Evolutionary conservation across 129 eudicot species (phyloP).

Genomic region (Arctium lappa): DNA sequence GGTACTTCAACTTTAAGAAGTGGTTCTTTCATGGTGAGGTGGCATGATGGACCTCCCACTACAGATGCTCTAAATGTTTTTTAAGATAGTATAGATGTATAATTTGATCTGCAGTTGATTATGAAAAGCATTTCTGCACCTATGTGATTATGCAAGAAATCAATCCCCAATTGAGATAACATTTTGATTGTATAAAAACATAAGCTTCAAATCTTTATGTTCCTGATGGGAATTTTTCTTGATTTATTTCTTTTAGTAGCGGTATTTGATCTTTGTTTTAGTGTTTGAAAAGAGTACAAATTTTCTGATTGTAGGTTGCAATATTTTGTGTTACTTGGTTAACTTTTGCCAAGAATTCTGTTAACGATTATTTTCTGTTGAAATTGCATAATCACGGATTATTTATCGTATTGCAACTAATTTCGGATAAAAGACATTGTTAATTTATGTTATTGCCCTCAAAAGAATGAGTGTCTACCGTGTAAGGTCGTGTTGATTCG

Average conservation of each 20-base stretch:
- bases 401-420: not conserved
- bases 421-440: not conserved
- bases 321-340: not conserved
- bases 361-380: too few species aligned
- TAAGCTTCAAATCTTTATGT: conserved; percentile 1
- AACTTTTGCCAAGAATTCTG: not conserved
- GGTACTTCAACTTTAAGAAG: too few species aligned
- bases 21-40: too few species aligned
- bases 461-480: too few species aligned
- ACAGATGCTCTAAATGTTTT: too few species aligned
- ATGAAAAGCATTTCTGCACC: not conserved
- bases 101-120: not conserved
- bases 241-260: not conserved
- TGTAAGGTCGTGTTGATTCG: too few species aligned
- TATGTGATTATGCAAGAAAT: not conserved
- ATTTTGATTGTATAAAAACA: not conserved
- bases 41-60: too few species aligned
- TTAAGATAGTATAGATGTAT: not conserved
- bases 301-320: not conserved
- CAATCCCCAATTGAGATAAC: not conserved
- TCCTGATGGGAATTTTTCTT: not conserved
- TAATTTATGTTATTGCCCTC: not conserved
- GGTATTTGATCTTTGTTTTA: not conserved
- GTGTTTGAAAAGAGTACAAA: not conserved
- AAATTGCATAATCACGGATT: not conserved